Evolutionary conservation across 192 early-diverging fungal species (phyloP).

Genomic region (Backusella macrospora): DNA sequence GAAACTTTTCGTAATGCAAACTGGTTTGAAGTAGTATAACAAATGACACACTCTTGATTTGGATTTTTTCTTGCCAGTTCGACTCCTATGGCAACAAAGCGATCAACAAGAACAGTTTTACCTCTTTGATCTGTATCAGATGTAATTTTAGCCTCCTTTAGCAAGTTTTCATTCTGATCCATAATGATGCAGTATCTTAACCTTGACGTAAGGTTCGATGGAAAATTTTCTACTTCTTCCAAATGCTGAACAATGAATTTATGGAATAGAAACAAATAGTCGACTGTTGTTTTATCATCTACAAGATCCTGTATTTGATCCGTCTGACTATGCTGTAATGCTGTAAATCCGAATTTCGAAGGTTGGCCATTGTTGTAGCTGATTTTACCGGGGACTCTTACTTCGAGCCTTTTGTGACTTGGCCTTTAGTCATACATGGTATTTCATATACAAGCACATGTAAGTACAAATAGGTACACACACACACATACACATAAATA

Average conservation of each 20-base stretch:
- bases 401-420: neutral
- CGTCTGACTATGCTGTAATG: neutral
- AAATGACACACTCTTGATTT: conserved; percentile 6
- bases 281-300: neutral
- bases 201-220: conserved; percentile 1
- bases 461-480: neutral
- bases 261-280: neutral
- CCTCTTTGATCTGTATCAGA: conserved; percentile 7
- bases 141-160: neutral
- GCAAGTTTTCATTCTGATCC: neutral
- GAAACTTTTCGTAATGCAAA: neutral
- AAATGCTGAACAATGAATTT: neutral
- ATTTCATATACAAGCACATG: no score
- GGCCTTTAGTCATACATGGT: neutral
- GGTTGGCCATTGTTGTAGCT: neutral
- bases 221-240: neutral
- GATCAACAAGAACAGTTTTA: neutral
- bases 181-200: conserved; percentile 10
- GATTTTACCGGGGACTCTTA: neutral
- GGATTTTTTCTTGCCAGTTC: neutral
- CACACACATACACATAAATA: neutral
- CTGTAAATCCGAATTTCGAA: neutral
- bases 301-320: neutral
- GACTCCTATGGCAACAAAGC: neutral
- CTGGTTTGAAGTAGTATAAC: neutral